phyloP scores from a whole-genome alignment of 176 grass and related monocot genomes.

The Pontederia paniculata region DNA sequence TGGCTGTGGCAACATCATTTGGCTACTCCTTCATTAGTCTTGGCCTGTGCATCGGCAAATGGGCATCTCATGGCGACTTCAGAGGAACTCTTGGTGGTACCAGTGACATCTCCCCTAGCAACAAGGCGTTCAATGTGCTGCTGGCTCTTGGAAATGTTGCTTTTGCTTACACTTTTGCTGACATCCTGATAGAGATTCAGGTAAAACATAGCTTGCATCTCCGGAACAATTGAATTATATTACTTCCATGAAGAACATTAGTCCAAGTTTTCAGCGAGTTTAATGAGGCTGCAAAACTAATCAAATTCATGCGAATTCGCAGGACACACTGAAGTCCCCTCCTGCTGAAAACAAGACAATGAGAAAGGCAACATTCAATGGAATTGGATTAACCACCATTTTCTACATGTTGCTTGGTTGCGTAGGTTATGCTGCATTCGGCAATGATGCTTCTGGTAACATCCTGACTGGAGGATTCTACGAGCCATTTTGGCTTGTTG shows the following conservation, averaged over 20 bases:
- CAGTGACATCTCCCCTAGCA: constrained; percentile 8
- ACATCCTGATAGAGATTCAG: constrained; percentile 94
- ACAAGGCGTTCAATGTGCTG: constrained; percentile 78
- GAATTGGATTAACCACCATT: constrained; percentile 54
- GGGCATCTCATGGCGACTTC: constrained; percentile 49
- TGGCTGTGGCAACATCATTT: constrained; percentile 90
- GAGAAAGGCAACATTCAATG: constrained; percentile 57
- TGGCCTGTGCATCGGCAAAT: constrained; percentile 75
- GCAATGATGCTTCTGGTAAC: constrained; percentile 65
- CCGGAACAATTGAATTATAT: too few species aligned
- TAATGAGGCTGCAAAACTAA: too few species aligned
- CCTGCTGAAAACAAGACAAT: constrained; percentile 78
- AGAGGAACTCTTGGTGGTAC: constrained; percentile 61
- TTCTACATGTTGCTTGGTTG: constrained; percentile 82
- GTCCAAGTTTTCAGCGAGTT: too few species aligned
- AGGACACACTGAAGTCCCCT: constrained; percentile 66
- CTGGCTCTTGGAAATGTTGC: constrained; percentile 83
- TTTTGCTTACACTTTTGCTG: constrained; percentile 93
- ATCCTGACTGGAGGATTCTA: constrained; percentile 83
- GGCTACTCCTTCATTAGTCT: constrained; percentile 93
- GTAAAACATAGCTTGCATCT: constrained; percentile 23
- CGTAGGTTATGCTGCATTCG: constrained; percentile 81
- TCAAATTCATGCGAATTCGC: background rate
- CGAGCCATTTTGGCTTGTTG: constrained; percentile 94
- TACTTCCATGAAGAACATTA: too few species aligned